Base-by-base conservation (phyloP, 352 stramenopile species). In the Globisporangium orthogonon region DNA sequence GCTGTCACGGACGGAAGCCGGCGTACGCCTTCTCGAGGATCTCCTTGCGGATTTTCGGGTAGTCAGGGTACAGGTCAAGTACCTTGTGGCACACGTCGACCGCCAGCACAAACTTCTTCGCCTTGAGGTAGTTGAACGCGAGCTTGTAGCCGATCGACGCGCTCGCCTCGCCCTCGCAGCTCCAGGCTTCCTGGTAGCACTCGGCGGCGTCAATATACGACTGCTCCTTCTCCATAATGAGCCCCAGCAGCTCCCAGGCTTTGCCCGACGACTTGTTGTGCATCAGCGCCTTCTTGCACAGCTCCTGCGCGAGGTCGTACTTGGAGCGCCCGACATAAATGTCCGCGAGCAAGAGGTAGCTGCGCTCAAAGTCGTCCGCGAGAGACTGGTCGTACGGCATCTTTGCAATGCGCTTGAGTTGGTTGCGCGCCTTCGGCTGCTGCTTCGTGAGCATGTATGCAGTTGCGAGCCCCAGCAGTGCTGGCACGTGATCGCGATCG, bases 91-190 rank as follows among this genome's bases (percentile, higher is more conserved):
- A 97, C 7, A 98, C 84, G 60, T 98, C 91, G 41, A 98, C 95
- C 14, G 91, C 80, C 17, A 87, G 65, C 9, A 98, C 87, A 51
- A 83, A 94, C 48, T 91, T 89, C 61, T 93, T 93, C 35, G 91
- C 88, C 69, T 98, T 98, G 49, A 98, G 76, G 70, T 98, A 98
- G 62, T 98, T 98, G 69, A 98, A 98, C 6, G 90, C 92, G 1
- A 98, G 71, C 64, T 98, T 98, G 67, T 96, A 98, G 29, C 89
- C 94, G 50, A 97, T 93, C 9, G 70, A 76, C 7, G 94, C 90
- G 30, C 83, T 95, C 0, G 87, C 83, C 61, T 97, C 83, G 43
- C 78, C 78, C 47, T 90, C 79, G 53, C 78, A 92, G 41, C 66
- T 83, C 82, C 80, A 92, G 14, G 83, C 83, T 62, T 97, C 89